Base-by-base conservation (phyloP, 176 grass and related monocot species). In the Lolium multiflorum region DNA sequence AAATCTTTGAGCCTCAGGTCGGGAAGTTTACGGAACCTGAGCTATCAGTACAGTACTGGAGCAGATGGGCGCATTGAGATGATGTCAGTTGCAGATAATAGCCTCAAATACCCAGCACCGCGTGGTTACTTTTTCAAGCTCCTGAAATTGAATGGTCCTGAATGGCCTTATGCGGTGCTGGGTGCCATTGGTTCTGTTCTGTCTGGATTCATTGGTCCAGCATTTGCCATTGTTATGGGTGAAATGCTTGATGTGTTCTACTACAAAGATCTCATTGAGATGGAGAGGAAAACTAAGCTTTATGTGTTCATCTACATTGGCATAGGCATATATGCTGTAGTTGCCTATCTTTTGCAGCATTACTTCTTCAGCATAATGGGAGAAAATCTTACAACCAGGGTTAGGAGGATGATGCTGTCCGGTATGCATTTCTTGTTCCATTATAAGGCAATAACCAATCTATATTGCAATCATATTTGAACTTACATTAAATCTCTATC, bases 351-450 rank as follows among this genome's bases (percentile, higher is more conserved):
- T 73, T 70, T 99, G 20, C 97, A 99, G 78, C 97, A 99, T 87
- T 99, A 99, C 55, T 99, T 99, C 90, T 97, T 96, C 72, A 99
- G 94, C 72, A 96, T 99, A 54, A 99, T 99, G 97, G 97, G 97
- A 84, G 97, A 99, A 90, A 99, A 99, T 87, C 94, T 99, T 62
- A 99, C 97, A 35, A 99, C 97, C 47, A 91, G 97, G 55, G 97
- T 99, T 75, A 84, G 97, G 11, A 87, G 94, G 87, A 96, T 99
- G 92, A 99, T 99, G 97, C 88, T 99, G 54, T 92, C 94, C 0
- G 87, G 97, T 99, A 99, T 74, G 89, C 47, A 47, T 62, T 76
- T 79, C 69, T 86, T 18, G 35, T 21, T 20, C 4, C 37, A 28
- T 20, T n/a, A 48, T 55, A 83, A 70, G 73, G n/a, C 37, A 37